Percentiles rank a stretch among this genome's conserved stretches.
phyloP scores from a whole-genome alignment of 2,329 filamentous ascomycete species.

The Fonsecaea monophora region DNA sequence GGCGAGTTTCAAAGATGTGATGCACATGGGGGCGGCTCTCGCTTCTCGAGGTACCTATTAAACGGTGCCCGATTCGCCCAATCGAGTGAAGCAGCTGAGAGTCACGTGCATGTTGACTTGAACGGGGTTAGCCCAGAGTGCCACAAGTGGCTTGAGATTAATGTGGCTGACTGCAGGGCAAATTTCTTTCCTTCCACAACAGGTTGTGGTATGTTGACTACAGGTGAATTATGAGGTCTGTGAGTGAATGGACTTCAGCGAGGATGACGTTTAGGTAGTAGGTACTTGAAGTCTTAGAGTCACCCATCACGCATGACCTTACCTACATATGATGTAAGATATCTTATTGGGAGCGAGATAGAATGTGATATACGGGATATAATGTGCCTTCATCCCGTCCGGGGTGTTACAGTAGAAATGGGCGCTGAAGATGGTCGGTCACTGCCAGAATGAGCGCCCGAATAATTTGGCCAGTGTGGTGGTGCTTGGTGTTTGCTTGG shows the following conservation, averaged over 20 bases:
- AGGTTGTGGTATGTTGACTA: neutral
- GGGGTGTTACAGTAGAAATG: neutral
- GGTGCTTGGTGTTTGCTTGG: neutral
- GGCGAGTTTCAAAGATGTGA: slow-evolving; percentile 12
- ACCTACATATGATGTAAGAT: too few species aligned
- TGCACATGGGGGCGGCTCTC: neutral
- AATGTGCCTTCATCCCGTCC: too few species aligned
- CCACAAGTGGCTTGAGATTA: neutral
- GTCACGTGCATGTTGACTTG: neutral
- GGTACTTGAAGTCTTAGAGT: neutral
- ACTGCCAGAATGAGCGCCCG: neutral
- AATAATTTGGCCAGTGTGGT: neutral
- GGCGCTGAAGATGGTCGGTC: neutral
- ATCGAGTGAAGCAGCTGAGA: neutral
- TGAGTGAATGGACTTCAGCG: neutral
- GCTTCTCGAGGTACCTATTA: neutral
- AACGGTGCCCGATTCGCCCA: slow-evolving; percentile 11
- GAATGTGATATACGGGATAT: too few species aligned
- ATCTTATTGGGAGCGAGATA: too few species aligned
- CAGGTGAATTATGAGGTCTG: neutral
- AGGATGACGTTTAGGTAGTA: too few species aligned
- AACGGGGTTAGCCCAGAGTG: neutral
- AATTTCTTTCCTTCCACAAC: neutral
- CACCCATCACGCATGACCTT: neutral
- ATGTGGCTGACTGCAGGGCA: neutral